Conservation (phyloP, 495 filamentous ascomycete species). For the Terfezia claveryi region DNA sequence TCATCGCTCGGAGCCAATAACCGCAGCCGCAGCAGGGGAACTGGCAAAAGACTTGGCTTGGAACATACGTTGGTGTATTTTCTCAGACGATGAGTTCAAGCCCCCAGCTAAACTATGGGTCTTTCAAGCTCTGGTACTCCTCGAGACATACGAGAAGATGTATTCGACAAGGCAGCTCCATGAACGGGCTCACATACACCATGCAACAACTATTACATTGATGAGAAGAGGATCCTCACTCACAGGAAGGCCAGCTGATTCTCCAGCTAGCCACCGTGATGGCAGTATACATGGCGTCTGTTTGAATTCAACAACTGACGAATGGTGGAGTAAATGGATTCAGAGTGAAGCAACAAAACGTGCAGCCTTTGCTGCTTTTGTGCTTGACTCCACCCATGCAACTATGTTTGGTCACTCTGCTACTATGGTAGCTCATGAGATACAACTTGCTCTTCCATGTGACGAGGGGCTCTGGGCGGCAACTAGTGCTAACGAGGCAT, state of each 20-base stretch:
- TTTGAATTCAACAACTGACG: slow-evolving; percentile 45
- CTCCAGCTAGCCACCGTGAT: slow-evolving; percentile 59
- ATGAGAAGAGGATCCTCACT: slow-evolving; percentile 87
- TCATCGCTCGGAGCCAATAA: slow-evolving; percentile 47
- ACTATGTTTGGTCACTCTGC: slow-evolving; percentile 97
- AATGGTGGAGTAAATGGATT: slow-evolving; percentile 95
- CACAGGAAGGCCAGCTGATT: slow-evolving; percentile 78
- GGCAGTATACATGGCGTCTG: slow-evolving; percentile 33
- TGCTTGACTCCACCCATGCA: slow-evolving; percentile 87
- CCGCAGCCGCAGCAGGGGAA: slow-evolving; percentile 48
- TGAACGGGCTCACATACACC: slow-evolving; percentile 90
- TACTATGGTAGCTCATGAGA: slow-evolving; percentile 92
- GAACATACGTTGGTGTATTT: slow-evolving; percentile 74
- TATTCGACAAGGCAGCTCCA: slow-evolving; percentile 78
- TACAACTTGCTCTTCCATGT: slow-evolving; percentile 77
- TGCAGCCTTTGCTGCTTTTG: slow-evolving; percentile 83
- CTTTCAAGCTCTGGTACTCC: slow-evolving; percentile 71
- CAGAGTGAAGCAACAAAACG: slow-evolving; percentile 78
- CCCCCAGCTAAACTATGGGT: slow-evolving; percentile 95
- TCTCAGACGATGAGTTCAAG: slow-evolving; percentile 74
- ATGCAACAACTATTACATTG: slow-evolving; percentile 82
- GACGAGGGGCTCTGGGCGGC: slow-evolving; percentile 90
- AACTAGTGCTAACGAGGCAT: slow-evolving; percentile 69
- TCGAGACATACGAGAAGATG: slow-evolving; percentile 94
- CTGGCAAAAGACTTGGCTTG: slow-evolving; percentile 72